Base-by-base conservation (phyloP, 2,329 filamentous ascomycete genomes). In the Pseudogymnoascus sp. region DNA sequence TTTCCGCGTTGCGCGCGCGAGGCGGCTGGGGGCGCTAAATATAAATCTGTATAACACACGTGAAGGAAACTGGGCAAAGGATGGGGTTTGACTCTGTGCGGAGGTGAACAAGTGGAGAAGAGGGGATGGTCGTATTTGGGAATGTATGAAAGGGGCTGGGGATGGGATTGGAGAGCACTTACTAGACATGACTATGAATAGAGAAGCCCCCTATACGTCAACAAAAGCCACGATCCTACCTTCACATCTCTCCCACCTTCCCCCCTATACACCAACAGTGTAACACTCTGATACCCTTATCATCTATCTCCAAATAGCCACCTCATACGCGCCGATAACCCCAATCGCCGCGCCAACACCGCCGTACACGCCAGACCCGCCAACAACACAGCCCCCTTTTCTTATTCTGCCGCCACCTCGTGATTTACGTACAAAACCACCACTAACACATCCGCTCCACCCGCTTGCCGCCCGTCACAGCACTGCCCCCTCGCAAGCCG, bases 21-120 rank as follows among this genome's bases (percentile, higher is more conserved):
- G 41, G 41, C 41, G 41, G 41, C 41, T 48, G 41, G 41, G 41
- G 23, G 41, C 41, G 41, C 41, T 28, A 48, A 48, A 48, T 48
- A 48, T 48, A 48, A 48, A n/a, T 48, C 1, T 28, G 41, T 19
- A 23, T 45, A 19, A 21, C 39, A 19, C 18, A 3, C 6, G 3
- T 13, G 41, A 48, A 48, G 41, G 41, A 48, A 28, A 23, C 8
- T 48, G 41, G 41, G 21, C 23, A n/a, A 3, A 28, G 41, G 23
- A 28, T 15, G 7, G 23, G 12, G 21, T 26, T 45, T 23, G 21
- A n/a, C 12, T n/a, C 19, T 12, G 18, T 3, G 21, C 19, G 12
- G 8, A 13, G 39, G 23, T 28, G 41, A 28, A 48, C 23, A 28
- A 13, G 23, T 48, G 41, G 41, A 10, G 7, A n/a, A 12, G 41